phyloP scores from a whole-genome alignment of 2,329 filamentous ascomycete species.

The Colletotrichum plurivorum region DNA sequence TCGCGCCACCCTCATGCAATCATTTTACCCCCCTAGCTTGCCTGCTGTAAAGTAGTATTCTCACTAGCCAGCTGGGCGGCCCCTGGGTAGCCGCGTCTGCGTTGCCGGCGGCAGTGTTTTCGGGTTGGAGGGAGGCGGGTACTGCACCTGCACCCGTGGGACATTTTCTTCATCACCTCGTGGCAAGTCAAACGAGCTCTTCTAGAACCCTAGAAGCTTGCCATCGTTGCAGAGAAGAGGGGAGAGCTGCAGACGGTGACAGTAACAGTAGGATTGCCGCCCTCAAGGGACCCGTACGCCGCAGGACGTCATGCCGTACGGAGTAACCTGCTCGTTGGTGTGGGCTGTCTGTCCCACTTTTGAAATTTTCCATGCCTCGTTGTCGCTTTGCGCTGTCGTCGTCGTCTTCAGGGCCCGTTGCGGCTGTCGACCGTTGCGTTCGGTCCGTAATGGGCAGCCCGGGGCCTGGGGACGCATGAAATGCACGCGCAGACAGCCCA shows the following conservation, averaged over 20 bases:
- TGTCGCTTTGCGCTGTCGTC: slow-evolving; percentile 11
- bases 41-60: no score
- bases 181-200: no score
- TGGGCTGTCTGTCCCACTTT: neutral
- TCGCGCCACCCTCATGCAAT: no score
- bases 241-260: no score
- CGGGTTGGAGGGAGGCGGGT: no score
- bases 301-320: slow-evolving; percentile 16
- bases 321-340: slow-evolving; percentile 15
- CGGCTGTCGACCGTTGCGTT: slow-evolving; percentile 12
- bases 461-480: no score
- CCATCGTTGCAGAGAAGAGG: no score
- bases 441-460: neutral
- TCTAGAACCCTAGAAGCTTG: no score
- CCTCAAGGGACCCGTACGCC: neutral
- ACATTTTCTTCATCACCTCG: slow-evolving; percentile 28
- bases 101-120: slow-evolving; percentile 32
- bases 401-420: neutral
- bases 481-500: slow-evolving; percentile 32
- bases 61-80: neutral
- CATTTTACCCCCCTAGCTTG: no score
- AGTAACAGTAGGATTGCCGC: no score
- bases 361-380: slow-evolving; percentile 3
- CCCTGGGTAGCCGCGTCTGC: slow-evolving; percentile 12
- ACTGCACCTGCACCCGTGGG: neutral